Conservation (phyloP, 805 yeast species). For the Hanseniaspora mollemarum region DNA sequence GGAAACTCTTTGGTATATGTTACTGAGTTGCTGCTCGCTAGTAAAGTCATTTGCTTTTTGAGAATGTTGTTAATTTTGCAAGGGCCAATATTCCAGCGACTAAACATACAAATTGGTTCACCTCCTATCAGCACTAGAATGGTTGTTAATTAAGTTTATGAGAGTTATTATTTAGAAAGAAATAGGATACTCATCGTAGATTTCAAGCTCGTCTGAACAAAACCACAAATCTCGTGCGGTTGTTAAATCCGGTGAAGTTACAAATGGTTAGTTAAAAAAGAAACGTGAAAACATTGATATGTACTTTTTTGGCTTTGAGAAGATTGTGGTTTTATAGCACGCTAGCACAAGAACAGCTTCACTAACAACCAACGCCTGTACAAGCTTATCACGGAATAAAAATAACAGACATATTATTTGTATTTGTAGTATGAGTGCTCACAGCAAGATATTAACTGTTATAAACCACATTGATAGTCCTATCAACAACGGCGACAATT, state of each 20-base stretch:
- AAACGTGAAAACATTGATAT: conserved; percentile 5
- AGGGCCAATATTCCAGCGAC: not conserved
- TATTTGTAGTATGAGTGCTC: not conserved
- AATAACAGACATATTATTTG: not conserved
- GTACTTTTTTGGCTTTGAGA: not conserved
- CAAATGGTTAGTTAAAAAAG: not conserved
- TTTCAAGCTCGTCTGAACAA: too few species aligned
- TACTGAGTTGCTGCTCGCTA: not conserved
- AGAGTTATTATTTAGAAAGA: too few species aligned
- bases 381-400: not conserved
- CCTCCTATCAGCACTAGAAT: too few species aligned
- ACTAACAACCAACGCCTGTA: too few species aligned
- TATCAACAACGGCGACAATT: not conserved
- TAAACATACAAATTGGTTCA: not conserved
- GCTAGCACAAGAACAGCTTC: too few species aligned
- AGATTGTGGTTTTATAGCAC: too few species aligned
- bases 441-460: conserved; percentile 6
- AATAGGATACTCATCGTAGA: not conserved
- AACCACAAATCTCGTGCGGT: too few species aligned
- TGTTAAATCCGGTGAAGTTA: not conserved
- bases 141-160: too few species aligned
- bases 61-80: not conserved
- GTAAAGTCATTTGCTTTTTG: not conserved
- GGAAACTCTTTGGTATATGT: not conserved
- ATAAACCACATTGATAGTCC: not conserved